A percentile compares a stretch with the other conserved stretches of the same genome.
These are phyloP conservation scores for Cercis canadensis DNA, from an alignment of 306 rosid species.

Conservation along the genomic window DNA sequence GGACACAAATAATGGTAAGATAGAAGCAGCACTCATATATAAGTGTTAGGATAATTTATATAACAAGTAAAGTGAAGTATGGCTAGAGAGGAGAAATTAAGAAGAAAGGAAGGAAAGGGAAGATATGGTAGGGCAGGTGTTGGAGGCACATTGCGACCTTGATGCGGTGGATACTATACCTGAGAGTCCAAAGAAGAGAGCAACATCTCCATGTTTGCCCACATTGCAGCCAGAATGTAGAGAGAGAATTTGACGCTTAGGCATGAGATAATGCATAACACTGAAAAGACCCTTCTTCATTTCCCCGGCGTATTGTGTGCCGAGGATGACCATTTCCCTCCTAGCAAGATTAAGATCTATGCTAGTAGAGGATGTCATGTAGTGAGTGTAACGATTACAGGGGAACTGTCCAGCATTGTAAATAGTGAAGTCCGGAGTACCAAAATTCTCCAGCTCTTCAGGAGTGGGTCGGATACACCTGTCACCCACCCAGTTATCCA, in stretches of 20 bases:
- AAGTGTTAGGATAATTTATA: not conserved
- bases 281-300: conserved; percentile 95
- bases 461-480: conserved; percentile 94
- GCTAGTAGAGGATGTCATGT: conserved; percentile 97
- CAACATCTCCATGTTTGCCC: conserved; percentile 87
- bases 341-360: conserved; percentile 85
- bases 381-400: conserved; percentile 90
- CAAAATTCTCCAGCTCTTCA: conserved; percentile 91
- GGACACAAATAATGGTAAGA: not conserved
- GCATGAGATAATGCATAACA: conserved; percentile 96
- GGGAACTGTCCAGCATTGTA: conserved; percentile 97
- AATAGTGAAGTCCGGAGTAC: conserved; percentile 94
- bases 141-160: conserved; percentile 31
- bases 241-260: conserved; percentile 79
- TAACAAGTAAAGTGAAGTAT: conserved; percentile 20
- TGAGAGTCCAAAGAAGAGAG: conserved; percentile 95
- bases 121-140: conserved; percentile 40
- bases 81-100: conserved; percentile 34
- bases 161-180: conserved; percentile 59
- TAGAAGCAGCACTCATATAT: conserved; percentile 15
- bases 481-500: conserved; percentile 78
- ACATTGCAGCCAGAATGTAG: conserved; percentile 93
- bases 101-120: conserved; percentile 48
- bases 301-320: conserved; percentile 97
- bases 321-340: conserved; percentile 95